These are phyloP conservation scores for Acacia acuminata DNA, from an alignment of 306 rosid genomes.

Conservation along the genomic window DNA sequence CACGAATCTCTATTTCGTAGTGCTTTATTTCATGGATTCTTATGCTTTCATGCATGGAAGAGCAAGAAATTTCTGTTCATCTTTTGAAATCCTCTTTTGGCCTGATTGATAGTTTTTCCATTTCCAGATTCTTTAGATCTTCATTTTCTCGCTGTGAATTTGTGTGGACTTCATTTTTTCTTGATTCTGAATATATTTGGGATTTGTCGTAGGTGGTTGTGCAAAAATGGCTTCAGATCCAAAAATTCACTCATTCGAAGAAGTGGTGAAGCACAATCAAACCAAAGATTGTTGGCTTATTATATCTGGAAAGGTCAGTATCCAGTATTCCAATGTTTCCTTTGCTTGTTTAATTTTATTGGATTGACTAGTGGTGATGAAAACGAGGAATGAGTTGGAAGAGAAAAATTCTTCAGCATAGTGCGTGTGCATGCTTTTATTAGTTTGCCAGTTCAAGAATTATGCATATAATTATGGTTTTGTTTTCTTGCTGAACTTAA, in stretches of 20 bases:
- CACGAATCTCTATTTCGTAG: not conserved
- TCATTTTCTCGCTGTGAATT: not conserved
- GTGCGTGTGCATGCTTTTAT: not conserved
- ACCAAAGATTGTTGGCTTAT: constrained; percentile 93
- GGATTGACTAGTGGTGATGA: not conserved
- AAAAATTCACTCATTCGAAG: constrained; percentile 63
- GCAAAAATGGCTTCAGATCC: constrained; percentile 72
- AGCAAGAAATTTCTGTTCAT: not conserved
- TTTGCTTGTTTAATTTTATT: not conserved
- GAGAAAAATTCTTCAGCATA: not conserved
- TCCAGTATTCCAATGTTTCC: not conserved
- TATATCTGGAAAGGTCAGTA: constrained; percentile 80
- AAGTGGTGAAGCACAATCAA: constrained; percentile 70
- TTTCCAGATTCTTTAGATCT: constrained; percentile 27
- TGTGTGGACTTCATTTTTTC: constrained; percentile 20
- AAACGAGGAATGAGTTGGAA: not conserved
- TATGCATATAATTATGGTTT: not conserved
- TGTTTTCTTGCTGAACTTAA: not conserved
- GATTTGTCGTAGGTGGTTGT: constrained; percentile 38
- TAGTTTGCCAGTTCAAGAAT: not conserved
- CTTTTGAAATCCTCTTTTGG: not conserved
- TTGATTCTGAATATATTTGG: constrained; percentile 20
- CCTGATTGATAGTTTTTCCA: constrained; percentile 6
- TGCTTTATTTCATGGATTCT: not conserved
- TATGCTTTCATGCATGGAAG: not conserved